These are phyloP conservation scores for Neurospora africana DNA, from an alignment of 495 filamentous ascomycete species.

Conservation along the genomic window DNA sequence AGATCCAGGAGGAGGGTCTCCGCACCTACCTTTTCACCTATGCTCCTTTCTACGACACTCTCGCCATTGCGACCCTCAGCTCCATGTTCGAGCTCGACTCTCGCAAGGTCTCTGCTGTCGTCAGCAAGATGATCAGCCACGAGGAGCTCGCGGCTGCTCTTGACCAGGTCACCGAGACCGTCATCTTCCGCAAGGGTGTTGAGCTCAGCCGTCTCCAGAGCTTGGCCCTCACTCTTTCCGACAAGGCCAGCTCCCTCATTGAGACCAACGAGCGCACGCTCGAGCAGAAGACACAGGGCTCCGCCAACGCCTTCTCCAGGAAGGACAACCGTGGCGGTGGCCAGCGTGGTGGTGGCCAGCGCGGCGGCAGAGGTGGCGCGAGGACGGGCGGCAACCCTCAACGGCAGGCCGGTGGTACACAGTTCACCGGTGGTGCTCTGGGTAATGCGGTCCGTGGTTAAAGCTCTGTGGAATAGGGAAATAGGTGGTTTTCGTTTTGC, in stretches of 20 bases:
- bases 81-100: constrained; percentile 91
- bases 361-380: constrained; percentile 59
- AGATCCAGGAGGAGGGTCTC: constrained; percentile 97
- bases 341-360: constrained; percentile 53
- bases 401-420: constrained; percentile 46
- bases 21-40: constrained; percentile 99
- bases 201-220: constrained; percentile 94
- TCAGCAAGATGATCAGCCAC: constrained; percentile 99
- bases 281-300: constrained; percentile 92
- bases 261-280: constrained; percentile 95
- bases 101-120: constrained; percentile 83
- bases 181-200: constrained; percentile 99
- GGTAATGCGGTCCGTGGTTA: constrained; percentile 45
- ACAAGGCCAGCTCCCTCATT: constrained; percentile 92
- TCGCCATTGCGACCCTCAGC: constrained; percentile 72
- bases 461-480: constrained; percentile 8
- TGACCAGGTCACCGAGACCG: constrained; percentile 93
- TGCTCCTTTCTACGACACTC: constrained; percentile 96
- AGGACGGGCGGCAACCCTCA: constrained; percentile 40
- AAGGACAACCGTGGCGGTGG: constrained; percentile 69
- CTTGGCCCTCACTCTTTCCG: constrained; percentile 81
- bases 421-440: constrained; percentile 48
- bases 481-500: constrained; percentile 17
- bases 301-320: constrained; percentile 86
- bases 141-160: constrained; percentile 93